Base-by-base conservation (phyloP, 139 green algal genomes). In the Tetradesmus obliquus region DNA sequence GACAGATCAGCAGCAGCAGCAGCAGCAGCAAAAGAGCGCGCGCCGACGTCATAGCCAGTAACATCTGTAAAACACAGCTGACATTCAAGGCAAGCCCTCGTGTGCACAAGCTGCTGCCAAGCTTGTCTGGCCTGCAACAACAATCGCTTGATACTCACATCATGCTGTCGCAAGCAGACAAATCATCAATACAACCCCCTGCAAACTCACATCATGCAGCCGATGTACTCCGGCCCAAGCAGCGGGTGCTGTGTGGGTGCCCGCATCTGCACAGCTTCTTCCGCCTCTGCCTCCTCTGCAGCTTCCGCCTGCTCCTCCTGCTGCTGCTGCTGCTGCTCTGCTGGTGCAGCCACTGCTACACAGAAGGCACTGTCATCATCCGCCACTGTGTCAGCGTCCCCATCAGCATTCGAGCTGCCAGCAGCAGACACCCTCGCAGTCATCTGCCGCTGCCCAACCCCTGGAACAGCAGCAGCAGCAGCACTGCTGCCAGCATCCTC, bases 181-280 rank as follows among this genome's bases (percentile, higher is more conserved):
- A 45, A 45, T 45, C 32, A 45, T 45, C 32, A 45, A 45, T 45
- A 45, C 32, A 45, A 45, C 32, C 32, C 32, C 32, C 32, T 45
- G 32, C 32, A 45, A 45, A 79, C 84, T 88, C 54, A 88, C 84
- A 88, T 79, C 84, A 88, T 88, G 22, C 55, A 79, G 20, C 24
- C 84, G 12, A 62, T 88, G 57, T 88, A 88, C 22, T 88, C 84
- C 7, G 69, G n/a, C 22, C 10, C 24, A 19, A 88, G 84, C 55
- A 88, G n/a, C 5, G 84, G 84, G 45, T 88, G 84, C 84, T 74
- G 13, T 1, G 13, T 55, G 55, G 57, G 55, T 32, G 74, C 19
- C 2, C 12, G 72, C 72, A 45, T 17, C 72, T 32, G 22, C 72
- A 45, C 2, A 8, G 32, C 72, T 7, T 51, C 72, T 17, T 32